Evolutionary conservation across 2,329 filamentous ascomycete species (phyloP), one percentile per base, ranked within the genome.

Genomic region (Ophiosphaerella narmari): DNA sequence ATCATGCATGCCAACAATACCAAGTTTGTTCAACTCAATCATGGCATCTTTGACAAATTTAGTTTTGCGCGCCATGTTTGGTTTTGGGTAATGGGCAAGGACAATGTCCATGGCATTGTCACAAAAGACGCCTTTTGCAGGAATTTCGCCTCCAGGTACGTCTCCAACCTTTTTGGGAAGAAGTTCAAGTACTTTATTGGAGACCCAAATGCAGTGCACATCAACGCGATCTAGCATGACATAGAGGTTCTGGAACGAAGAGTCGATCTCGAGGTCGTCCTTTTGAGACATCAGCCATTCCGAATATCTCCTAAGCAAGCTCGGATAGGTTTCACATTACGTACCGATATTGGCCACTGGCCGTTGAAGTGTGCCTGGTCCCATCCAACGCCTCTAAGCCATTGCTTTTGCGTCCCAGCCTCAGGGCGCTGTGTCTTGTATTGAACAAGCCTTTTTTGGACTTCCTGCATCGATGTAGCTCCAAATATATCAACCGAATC

Each of bases 201-300:
- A 89, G 2, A 88, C 85, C 83, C 86, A 88, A 24, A 84, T 79
- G 68, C 87, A 90, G 66, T 89, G 87, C 4, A 85, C 83, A 59
- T 89, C 87, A 7, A 88, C 82, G 12, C 87, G 81, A 62, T 88
- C 85, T 3, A 89, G 78, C 84, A 89, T 87, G 50, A 89, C 80
- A 65, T 84, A 88, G 32, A 83, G 71, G 31, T 80, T 79, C 36
- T 72, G 75, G 37, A 89, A 78, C 1, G 69, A 60, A 21, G 77
- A 69, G 38, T 84, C 81, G 34, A 77, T 71, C 9, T 80, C 78
- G 1, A 89, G 74, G 50, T 87, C 82, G 43, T 75, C 75, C 81
- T 82, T 39, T 16, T n/a, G n/a, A 16, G 7, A 4, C 11, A 26
- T 23, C 13, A 39, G 48, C 31, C 50, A 44, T 26, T 48, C 2